Conservation (phyloP, 2,329 filamentous ascomycete genomes). For the Aureobasidium leucospermi region DNA sequence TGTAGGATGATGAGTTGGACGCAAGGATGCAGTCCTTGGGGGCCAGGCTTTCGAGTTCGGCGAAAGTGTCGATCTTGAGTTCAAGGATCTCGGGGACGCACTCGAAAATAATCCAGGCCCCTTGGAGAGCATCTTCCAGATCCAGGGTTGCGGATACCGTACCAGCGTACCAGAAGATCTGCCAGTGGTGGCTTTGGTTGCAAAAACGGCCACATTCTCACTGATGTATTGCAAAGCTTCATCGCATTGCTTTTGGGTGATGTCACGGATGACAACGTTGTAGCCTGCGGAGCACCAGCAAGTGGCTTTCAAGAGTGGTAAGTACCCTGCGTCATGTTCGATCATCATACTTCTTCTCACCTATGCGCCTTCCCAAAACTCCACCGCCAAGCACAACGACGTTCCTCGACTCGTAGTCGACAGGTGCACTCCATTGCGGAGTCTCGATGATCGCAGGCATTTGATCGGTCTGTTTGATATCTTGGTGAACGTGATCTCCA, state of each 20-base stretch:
- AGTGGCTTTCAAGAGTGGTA: background rate
- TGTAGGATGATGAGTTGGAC: constrained; percentile 48
- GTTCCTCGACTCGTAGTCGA: constrained; percentile 20
- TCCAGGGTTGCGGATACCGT: constrained; percentile 28
- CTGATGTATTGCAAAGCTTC: constrained; percentile 36
- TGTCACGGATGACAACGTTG: constrained; percentile 38
- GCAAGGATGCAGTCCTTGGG: constrained; percentile 43
- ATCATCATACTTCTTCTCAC: background rate
- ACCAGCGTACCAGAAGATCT: constrained; percentile 25
- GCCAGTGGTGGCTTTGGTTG: background rate
- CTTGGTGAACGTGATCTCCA: no score
- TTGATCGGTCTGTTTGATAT: background rate
- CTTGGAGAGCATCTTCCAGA: constrained; percentile 33
- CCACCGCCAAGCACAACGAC: constrained; percentile 37
- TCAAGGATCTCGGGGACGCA: constrained; percentile 45
- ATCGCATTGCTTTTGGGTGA: constrained; percentile 28
- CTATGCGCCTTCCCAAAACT: constrained; percentile 38
- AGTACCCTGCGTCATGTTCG: background rate
- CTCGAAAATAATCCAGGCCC: constrained; percentile 49
- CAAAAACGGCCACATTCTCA: constrained; percentile 25
- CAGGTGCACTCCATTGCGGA: constrained; percentile 32
- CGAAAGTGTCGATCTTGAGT: constrained; percentile 44
- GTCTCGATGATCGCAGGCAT: background rate
- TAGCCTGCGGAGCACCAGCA: constrained; percentile 37
- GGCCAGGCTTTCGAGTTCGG: constrained; percentile 37